Conservation (phyloP, 169 alveolate genomes). For the Plasmodium billcollinsi region DNA sequence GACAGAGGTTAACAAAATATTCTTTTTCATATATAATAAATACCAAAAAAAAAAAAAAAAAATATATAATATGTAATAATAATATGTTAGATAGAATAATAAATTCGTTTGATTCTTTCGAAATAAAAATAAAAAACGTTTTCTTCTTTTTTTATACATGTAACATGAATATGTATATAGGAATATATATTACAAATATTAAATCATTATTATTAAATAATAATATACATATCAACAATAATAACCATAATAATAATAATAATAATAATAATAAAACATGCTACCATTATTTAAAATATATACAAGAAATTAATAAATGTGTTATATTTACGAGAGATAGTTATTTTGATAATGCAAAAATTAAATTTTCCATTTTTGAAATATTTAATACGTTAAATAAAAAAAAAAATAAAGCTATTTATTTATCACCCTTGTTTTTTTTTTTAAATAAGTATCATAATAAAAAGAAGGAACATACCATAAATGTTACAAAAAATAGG, state of each 20-base stretch:
- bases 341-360: not conserved
- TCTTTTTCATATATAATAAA: not conserved
- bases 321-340: constrained; percentile 3
- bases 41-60: too few relatives aligned
- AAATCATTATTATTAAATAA: not conserved
- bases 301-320: not conserved
- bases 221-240: not conserved
- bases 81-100: not conserved
- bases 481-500: too few relatives aligned
- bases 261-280: not conserved
- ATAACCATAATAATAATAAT: too few relatives aligned
- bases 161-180: constrained; percentile 23
- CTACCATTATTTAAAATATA: not conserved
- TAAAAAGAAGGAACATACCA: not conserved
- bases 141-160: constrained; percentile 8
- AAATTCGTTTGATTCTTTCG: not conserved
- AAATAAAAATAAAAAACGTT: constrained; percentile 8
- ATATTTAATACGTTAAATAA: not conserved
- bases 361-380: not conserved
- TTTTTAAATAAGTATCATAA: constrained; percentile 17
- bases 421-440: constrained; percentile 1
- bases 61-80: not conserved
- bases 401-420: not conserved
- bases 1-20: not conserved
- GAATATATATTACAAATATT: not conserved